Evolutionary conservation across 2,329 filamentous ascomycete genomes (phyloP).

Genomic region (Aureobasidium sp.): DNA sequence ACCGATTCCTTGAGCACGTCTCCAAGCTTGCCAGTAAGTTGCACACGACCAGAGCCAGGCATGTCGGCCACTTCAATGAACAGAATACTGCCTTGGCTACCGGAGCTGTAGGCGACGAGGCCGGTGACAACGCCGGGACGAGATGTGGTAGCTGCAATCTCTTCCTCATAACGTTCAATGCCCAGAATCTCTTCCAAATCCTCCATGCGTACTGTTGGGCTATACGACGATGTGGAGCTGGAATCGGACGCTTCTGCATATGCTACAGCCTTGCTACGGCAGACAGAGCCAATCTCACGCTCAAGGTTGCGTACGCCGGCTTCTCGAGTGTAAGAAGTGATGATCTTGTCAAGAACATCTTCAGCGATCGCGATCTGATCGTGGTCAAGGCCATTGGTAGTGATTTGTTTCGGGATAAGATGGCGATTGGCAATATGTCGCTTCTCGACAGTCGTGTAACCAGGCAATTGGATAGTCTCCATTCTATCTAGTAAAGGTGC

Average conservation of each 20-base stretch:
- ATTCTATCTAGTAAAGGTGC: slow-evolving; percentile 91
- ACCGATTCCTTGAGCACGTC: slow-evolving; percentile 96
- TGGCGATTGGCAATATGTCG: slow-evolving; percentile 88
- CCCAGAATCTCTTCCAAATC: slow-evolving; percentile 89
- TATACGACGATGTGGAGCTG: slow-evolving; percentile 58
- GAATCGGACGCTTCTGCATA: slow-evolving; percentile 84
- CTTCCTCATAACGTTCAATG: slow-evolving; percentile 89
- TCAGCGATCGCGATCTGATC: slow-evolving; percentile 71
- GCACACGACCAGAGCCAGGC: slow-evolving; percentile 85
- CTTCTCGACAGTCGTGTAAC: slow-evolving; percentile 96
- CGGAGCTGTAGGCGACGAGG: slow-evolving; percentile 86
- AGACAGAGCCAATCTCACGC: slow-evolving; percentile 89
- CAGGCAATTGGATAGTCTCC: slow-evolving; percentile 89
- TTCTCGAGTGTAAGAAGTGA: slow-evolving; percentile 93
- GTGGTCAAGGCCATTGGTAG: slow-evolving; percentile 73
- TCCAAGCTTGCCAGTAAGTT: slow-evolving; percentile 91
- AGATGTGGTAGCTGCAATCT: slow-evolving; percentile 76
- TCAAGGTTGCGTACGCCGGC: slow-evolving; percentile 93
- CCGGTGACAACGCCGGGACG: slow-evolving; percentile 92
- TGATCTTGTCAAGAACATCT: slow-evolving; percentile 88
- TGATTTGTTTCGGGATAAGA: slow-evolving; percentile 92
- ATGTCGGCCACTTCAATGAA: slow-evolving; percentile 99
- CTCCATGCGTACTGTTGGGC: slow-evolving; percentile 62
- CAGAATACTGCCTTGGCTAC: slow-evolving; percentile 89
- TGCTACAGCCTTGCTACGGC: slow-evolving; percentile 90